phyloP scores from a whole-genome alignment of 768 basidiomycete species.

The Amanita polypyramis region DNA sequence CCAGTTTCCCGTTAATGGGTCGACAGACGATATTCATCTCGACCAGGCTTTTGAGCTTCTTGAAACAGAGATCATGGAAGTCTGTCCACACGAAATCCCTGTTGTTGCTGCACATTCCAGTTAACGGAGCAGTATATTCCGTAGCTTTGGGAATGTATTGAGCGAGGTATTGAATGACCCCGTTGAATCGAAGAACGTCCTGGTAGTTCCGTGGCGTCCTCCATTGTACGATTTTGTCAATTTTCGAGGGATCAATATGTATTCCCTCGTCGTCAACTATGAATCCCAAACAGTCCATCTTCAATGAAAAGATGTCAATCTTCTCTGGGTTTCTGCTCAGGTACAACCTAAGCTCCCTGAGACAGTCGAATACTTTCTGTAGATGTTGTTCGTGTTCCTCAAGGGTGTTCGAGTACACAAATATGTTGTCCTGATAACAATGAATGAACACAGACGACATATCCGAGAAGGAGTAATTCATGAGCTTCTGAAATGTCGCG shows the following conservation, averaged over 20 bases:
- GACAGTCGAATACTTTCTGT: not conserved
- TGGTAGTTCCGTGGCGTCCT: slow-evolving; percentile 13
- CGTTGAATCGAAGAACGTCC: slow-evolving; percentile 22
- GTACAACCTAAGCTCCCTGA: not conserved
- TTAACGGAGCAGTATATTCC: slow-evolving; percentile 16
- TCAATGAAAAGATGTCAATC: not conserved
- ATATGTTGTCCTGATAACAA: slow-evolving; percentile 27
- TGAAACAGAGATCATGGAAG: slow-evolving; percentile 16
- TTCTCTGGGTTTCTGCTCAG: not conserved
- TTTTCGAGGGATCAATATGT: not conserved
- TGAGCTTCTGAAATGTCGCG: slow-evolving; percentile 29
- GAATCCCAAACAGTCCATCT: slow-evolving; percentile 2
- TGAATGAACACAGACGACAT: slow-evolving; percentile 20
- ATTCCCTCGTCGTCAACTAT: not conserved
- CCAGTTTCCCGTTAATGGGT: not conserved
- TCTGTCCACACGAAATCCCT: slow-evolving; percentile 18
- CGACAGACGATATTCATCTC: not conserved
- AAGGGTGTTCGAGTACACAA: slow-evolving; percentile 20
- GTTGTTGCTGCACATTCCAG: slow-evolving; percentile 15
- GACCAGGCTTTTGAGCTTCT: slow-evolving; percentile 12
- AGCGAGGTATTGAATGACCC: slow-evolving; percentile 21
- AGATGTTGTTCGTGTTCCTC: slow-evolving; percentile 23
- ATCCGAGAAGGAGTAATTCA: slow-evolving; percentile 20
- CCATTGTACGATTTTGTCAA: slow-evolving; percentile 16
- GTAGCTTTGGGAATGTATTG: slow-evolving; percentile 22